These are phyloP conservation scores for Neckera pumila DNA, from an alignment of 225 moss, liverwort and hornwort species.

Conservation along the genomic window DNA sequence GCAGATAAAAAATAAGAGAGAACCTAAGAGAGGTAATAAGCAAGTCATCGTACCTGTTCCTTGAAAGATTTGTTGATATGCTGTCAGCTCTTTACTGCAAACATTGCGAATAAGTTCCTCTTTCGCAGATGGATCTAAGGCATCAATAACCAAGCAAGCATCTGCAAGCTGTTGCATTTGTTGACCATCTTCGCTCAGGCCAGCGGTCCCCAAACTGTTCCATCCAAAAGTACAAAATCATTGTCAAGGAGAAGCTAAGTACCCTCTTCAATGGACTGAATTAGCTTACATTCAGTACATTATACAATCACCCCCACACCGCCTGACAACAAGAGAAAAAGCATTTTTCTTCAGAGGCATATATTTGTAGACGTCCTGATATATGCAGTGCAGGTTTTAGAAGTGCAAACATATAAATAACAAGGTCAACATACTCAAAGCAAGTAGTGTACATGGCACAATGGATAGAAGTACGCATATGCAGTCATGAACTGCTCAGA, in stretches of 20 bases:
- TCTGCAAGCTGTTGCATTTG: constrained; percentile 99
- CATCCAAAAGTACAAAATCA: not conserved
- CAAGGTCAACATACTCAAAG: not conserved
- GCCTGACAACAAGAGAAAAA: not conserved
- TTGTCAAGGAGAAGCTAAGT: not conserved
- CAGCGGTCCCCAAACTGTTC: constrained; percentile 80
- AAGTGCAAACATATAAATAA: not conserved
- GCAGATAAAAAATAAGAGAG: not conserved
- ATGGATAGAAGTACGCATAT: not conserved
- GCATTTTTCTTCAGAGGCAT: not conserved
- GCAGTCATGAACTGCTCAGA: not conserved
- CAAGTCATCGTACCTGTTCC: constrained; percentile 59
- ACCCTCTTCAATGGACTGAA: not conserved
- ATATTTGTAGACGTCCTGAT: not conserved
- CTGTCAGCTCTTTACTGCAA: constrained; percentile 95
- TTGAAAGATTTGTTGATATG: constrained; percentile 99
- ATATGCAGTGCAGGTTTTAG: not conserved
- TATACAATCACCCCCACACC: not conserved
- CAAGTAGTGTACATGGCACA: not conserved
- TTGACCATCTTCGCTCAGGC: constrained; percentile 96
- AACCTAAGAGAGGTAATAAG: not conserved
- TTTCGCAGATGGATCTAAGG: constrained; percentile 90
- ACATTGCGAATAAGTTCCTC: constrained; percentile 95
- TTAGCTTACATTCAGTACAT: not conserved
- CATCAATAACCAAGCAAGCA: constrained; percentile 90